These are phyloP conservation scores for Eutrema yunnanense DNA, from an alignment of 345 rosid genomes.

Conservation along the genomic window DNA sequence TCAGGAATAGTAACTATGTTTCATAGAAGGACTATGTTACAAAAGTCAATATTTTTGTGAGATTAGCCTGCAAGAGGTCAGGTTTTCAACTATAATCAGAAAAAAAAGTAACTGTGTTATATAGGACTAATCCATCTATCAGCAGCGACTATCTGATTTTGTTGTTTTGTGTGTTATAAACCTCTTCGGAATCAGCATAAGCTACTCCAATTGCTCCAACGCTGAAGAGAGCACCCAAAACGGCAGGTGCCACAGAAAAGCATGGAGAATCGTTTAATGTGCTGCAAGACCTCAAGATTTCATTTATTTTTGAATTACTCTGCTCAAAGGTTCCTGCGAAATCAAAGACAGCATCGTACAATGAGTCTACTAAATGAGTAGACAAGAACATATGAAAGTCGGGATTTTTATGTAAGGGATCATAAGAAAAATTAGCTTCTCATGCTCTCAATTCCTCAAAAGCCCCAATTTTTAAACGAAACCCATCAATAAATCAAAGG, in stretches of 20 bases:
- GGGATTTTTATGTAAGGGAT: neutral
- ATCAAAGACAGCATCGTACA: neutral
- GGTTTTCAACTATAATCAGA: neutral
- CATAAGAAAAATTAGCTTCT: neutral
- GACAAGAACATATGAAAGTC: neutral
- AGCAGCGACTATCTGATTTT: neutral
- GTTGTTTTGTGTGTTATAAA: conserved; percentile 10
- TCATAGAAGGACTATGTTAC: neutral
- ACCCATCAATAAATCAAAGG: neutral
- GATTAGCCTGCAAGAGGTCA: conserved; percentile 3
- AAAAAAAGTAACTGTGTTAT: neutral
- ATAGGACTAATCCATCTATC: too few species aligned
- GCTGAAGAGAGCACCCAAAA: conserved; percentile 52
- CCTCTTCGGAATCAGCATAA: conserved; percentile 71
- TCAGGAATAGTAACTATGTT: neutral
- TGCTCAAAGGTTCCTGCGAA: conserved; percentile 33
- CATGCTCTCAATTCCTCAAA: neutral
- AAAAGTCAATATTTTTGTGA: neutral
- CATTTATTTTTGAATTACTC: conserved; percentile 3
- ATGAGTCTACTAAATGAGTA: neutral
- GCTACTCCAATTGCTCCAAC: conserved; percentile 47
- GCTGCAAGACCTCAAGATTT: conserved; percentile 22
- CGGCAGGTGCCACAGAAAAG: conserved; percentile 34
- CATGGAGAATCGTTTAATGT: conserved; percentile 9
- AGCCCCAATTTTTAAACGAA: neutral